Evolutionary conservation across 257 asterid genomes (phyloP), one percentile per base, ranked within the genome.

Genomic region (Anisodus acutangulus): DNA sequence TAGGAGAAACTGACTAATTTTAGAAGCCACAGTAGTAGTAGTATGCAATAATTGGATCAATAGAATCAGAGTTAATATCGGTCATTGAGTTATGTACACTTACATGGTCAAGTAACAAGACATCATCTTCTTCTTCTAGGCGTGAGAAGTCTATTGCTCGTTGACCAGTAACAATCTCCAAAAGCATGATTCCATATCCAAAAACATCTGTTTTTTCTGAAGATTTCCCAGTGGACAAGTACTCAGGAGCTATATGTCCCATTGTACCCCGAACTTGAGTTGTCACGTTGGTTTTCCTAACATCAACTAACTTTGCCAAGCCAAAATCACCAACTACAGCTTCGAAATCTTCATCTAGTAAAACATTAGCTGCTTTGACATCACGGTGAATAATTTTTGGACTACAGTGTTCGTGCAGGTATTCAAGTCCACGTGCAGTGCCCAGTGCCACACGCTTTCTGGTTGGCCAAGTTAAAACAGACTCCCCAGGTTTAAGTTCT

Each of bases 211-310:
- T 96, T 89, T 90, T 96, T 87, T 93, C 99, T 0, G 98, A 96
- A 63, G 99, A 96, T 88, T 93, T 96, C 47, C 99, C 99, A 0
- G 99, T 96, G 58, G 99, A 96, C 85, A 96, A 85, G 88, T 96
- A 96, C 45, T 94, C 99, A 22, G 98, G 99, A 87, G 99, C 99
- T 85, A 96, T 96, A 88, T 96, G 99, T 64, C 99, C 99, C 99
- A 96, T 96, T 3, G 99, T 96, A 62, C 99, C 99, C 22, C 99
- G 97, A 58, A 96, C 98, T 88, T 96, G 99, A 51, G 99, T 96
- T 0, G 99, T 96, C 9, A 96, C 99, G n/a, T 94, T 91, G 16
- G 98, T 94, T 91, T 90, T 91, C 53, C 98, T 89, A 71, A 96
- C 93, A 84, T 96, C 99, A 8, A 96, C 98, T 76, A 96, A 87